Percentiles rank a stretch among this genome's conserved stretches.
Evolutionary conservation across 306 rosid genomes (phyloP).

Genomic region (Inga oerstediana): DNA sequence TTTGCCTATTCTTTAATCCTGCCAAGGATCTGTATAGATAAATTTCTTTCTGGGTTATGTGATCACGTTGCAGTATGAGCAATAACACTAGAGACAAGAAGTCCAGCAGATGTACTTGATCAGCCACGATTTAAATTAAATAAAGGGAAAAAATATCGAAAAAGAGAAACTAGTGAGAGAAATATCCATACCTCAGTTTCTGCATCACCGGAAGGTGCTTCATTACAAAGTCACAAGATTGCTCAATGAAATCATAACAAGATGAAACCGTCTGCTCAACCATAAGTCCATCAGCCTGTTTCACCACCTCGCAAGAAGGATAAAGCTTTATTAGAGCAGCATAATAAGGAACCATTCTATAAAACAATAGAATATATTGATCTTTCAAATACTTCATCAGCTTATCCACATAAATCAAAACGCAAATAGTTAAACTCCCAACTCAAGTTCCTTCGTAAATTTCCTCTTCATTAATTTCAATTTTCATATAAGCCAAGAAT

Average conservation of each 20-base stretch:
- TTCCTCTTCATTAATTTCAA: neutral
- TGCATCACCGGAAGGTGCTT: constrained; percentile 78
- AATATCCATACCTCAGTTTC: constrained; percentile 62
- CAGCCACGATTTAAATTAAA: constrained; percentile 12
- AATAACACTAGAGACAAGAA: constrained; percentile 1
- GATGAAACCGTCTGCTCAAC: constrained; percentile 67
- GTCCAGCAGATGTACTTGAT: neutral
- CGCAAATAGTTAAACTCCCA: neutral
- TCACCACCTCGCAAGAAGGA: constrained; percentile 38
- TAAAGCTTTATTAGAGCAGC: neutral
- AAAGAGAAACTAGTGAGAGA: neutral
- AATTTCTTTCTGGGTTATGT: neutral
- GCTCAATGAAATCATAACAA: constrained; percentile 86
- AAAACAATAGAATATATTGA: neutral
- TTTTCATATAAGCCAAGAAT: neutral
- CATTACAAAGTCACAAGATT: constrained; percentile 72
- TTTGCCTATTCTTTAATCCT: neutral
- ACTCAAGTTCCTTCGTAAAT: neutral
- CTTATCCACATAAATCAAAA: neutral
- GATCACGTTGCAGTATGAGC: neutral
- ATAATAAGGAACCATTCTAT: neutral
- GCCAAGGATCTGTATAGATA: neutral
- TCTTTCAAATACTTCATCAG: neutral
- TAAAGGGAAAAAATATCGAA: neutral
- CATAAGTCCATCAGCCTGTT: constrained; percentile 92